Base-by-base conservation (phyloP, 768 basidiomycete genomes). In the Suillus lakei region DNA sequence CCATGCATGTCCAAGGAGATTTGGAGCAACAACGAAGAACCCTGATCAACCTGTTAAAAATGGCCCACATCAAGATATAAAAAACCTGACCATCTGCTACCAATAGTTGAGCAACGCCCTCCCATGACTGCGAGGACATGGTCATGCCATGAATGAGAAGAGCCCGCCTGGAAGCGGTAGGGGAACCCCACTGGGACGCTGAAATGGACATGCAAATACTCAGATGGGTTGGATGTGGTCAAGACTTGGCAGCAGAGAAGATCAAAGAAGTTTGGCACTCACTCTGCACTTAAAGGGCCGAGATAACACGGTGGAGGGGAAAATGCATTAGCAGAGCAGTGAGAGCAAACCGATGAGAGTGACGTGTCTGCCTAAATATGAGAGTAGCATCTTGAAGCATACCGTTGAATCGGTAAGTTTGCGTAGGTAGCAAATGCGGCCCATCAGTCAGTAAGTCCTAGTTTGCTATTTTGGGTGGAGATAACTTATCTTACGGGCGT, bases 1-100 rank as follows among this genome's bases (percentile, higher is more conserved):
- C 54, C 54, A n/a, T 34, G 54, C 54, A 34, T 55, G 54, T 12
- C 32, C 21, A 32, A 55, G 54, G 54, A 55, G 54, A 34, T 55
- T 55, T 12, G 54, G 32, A 6, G 54, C 32, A n/a, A 55, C 54
- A 21, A 55, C 54, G 12, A 55, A 55, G 3, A 30, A 55, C 12
- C 32, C 54, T 55, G 32, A n/a, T 55, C 32, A 34, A 34, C 12
- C 5, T 34, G 21, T 55, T 34, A 55, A n/a, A 16, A 55, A 21
- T 10, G 16, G 28, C 2, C 28, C 28, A 18, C 8, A 1, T 28
- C 8, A 21, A 30, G 3, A 18, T 9, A 18, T 18, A 30, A 10
- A 15, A 10, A 51, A 30, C 18, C 28, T 30, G 8, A 51, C 50
- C 50, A 18, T 51, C 50, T 30, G 50, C 50, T 30, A 30, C 50